Evolutionary conservation across 768 basidiomycete species (phyloP).

Genomic region (Lentinula detonsa): DNA sequence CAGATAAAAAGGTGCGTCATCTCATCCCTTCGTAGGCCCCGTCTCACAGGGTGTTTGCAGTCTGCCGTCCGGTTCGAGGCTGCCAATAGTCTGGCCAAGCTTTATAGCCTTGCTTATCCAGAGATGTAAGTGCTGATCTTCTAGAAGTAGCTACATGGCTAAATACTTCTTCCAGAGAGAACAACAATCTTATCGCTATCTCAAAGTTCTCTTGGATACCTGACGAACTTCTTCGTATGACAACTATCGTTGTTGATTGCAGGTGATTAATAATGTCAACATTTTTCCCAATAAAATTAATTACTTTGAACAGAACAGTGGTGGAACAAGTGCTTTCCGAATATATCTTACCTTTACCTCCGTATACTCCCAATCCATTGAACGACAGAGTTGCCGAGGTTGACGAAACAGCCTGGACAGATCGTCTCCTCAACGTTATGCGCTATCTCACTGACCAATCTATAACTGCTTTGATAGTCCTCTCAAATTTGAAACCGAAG

Average conservation of each 20-base stretch:
- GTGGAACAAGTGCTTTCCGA: constrained; percentile 67
- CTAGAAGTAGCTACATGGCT: not conserved
- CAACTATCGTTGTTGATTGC: constrained; percentile 46
- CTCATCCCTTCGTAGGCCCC: not conserved
- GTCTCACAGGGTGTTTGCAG: constrained; percentile 20
- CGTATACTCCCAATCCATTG: constrained; percentile 20
- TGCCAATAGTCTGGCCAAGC: constrained; percentile 63
- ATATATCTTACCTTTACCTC: constrained; percentile 79
- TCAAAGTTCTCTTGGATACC: constrained; percentile 94
- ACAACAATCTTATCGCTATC: constrained; percentile 65
- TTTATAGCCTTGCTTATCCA: constrained; percentile 78
- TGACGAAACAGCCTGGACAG: constrained; percentile 84
- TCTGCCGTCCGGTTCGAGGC: constrained; percentile 69
- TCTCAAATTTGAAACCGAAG: constrained; percentile 62
- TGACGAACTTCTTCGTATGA: constrained; percentile 54
- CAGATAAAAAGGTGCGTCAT: constrained; percentile 76
- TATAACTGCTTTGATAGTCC: constrained; percentile 46
- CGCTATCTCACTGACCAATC: constrained; percentile 57
- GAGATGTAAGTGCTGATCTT: constrained; percentile 66
- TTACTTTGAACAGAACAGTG: constrained; percentile 33
- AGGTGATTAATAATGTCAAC: constrained; percentile 33
- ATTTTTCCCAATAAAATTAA: not conserved
- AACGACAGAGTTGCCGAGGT: constrained; percentile 35
- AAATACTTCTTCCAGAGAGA: constrained; percentile 50
- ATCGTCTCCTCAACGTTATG: constrained; percentile 72